A percentile compares a stretch with the other conserved stretches of the same genome.
Conservation (phyloP, 2,329 filamentous ascomycete species). For the Didymella glomerata region DNA sequence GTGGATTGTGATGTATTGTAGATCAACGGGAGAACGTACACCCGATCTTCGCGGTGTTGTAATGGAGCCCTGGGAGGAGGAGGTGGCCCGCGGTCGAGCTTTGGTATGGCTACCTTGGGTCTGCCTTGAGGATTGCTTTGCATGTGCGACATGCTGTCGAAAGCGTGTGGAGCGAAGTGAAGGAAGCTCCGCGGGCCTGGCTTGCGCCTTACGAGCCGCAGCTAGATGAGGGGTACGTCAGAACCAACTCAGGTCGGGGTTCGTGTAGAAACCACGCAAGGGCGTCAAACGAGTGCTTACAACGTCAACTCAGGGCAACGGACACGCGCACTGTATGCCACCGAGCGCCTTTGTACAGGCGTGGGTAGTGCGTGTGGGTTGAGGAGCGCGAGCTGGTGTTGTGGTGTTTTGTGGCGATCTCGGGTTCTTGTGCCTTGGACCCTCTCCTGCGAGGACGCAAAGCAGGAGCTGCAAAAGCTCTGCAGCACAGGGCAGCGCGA, state of each 20-base stretch:
- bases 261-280: background rate
- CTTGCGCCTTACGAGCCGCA: background rate
- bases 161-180: background rate
- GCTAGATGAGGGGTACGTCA: background rate
- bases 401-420: background rate
- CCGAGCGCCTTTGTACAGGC: background rate
- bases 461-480: background rate
- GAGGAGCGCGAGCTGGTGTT: background rate
- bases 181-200: background rate
- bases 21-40: constrained; percentile 20
- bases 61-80: constrained; percentile 15
- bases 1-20: background rate
- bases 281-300: background rate
- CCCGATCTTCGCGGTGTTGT: constrained; percentile 29
- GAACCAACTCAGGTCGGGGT: background rate
- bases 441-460: background rate
- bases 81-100: constrained; percentile 18
- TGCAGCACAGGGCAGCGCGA: background rate
- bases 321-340: background rate
- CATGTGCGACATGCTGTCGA: background rate
- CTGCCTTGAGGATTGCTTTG: background rate
- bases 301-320: background rate
- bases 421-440: background rate
- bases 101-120: constrained; percentile 30
- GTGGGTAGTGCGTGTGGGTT: background rate